Evolutionary conservation across 192 early-diverging fungal species (phyloP).

Genomic region (Geranomyces variabilis): DNA sequence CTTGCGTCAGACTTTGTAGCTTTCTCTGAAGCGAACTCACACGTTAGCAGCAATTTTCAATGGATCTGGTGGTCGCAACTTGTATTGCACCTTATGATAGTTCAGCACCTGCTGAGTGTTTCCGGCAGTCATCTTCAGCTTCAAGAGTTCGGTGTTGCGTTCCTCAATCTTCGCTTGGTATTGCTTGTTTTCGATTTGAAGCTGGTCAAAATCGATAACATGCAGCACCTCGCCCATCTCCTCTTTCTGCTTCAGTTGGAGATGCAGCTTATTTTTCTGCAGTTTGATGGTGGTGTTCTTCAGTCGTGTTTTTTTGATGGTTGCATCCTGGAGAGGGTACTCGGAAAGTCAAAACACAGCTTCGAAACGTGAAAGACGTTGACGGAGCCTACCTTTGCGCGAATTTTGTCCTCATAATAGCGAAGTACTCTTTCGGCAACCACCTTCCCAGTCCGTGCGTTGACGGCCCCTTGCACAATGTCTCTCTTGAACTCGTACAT

Average conservation of each 20-base stretch:
- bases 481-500: slow-evolving; percentile 64
- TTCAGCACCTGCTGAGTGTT: slow-evolving; percentile 64
- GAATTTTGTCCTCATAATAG: slow-evolving; percentile 63
- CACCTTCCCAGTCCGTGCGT: slow-evolving; percentile 57
- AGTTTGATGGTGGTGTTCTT: slow-evolving; percentile 64
- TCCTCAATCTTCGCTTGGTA: slow-evolving; percentile 68
- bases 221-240: slow-evolving; percentile 72
- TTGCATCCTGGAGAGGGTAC: slow-evolving; percentile 44
- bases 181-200: slow-evolving; percentile 70
- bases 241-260: slow-evolving; percentile 69
- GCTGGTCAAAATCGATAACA: slow-evolving; percentile 69
- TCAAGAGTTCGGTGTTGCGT: slow-evolving; percentile 62
- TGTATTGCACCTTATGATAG: slow-evolving; percentile 51
- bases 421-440: slow-evolving; percentile 58
- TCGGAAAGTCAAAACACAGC: background rate
- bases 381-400: slow-evolving; percentile 53
- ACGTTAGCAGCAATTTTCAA: background rate
- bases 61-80: background rate
- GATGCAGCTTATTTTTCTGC: slow-evolving; percentile 65
- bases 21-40: slow-evolving; percentile 41
- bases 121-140: slow-evolving; percentile 66
- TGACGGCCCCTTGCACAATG: slow-evolving; percentile 54
- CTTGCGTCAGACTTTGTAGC: slow-evolving; percentile 48
- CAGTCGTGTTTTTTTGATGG: slow-evolving; percentile 63
- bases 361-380: background rate